Evolutionary conservation across 2,329 filamentous ascomycete genomes (phyloP), one percentile per base, ranked within the genome.

Genomic region (Diaporthe sp.): DNA sequence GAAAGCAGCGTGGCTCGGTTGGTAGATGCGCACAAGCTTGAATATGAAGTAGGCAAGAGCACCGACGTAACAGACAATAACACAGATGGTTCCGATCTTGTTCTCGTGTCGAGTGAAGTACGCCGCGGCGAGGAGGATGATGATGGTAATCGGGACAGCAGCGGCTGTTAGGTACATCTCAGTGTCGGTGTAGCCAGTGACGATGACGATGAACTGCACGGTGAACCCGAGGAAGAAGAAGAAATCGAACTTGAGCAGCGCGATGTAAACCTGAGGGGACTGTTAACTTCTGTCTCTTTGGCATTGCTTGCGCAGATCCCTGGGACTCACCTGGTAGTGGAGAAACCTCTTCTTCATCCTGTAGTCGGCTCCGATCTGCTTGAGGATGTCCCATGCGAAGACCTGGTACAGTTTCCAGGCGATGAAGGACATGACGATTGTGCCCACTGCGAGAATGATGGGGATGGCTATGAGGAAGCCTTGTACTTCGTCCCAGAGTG

Each of bases 181-280:
- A 80, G 92, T 87, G 77, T 93, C 90, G 65, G 90, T 89, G 78
- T 90, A 87, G 76, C 88, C 90, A 60, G 91, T 93, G 76, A 99
- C 95, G 76, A 98, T 94, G 80, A 99, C 96, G 72, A 98, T 90
- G 84, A 99, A 99, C 83, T 99, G 97, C 62, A 99, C 95, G 9
- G 97, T 98, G 84, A 99, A 99, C 73, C 96, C 97, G 70, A 99
- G 92, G 89, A 99, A 99, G 89, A 99, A 98, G 92, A 99, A 99
- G 86, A 99, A 98, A 86, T 99, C 97, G 84, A 99, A 99, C 85
- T 99, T 99, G 79, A 99, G 90, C 15, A 99, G 90, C 51, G 97
- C 95, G 81, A 99, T 98, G 85, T 98, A 99, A 84, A 99, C 96
- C 96, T 98, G 78, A 77, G 7, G n/a, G 39, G 13, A 0, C 39